Evolutionary conservation across 306 rosid genomes (phyloP), one percentile per base, ranked within the genome.

Genomic region (Lotus japonicus): DNA sequence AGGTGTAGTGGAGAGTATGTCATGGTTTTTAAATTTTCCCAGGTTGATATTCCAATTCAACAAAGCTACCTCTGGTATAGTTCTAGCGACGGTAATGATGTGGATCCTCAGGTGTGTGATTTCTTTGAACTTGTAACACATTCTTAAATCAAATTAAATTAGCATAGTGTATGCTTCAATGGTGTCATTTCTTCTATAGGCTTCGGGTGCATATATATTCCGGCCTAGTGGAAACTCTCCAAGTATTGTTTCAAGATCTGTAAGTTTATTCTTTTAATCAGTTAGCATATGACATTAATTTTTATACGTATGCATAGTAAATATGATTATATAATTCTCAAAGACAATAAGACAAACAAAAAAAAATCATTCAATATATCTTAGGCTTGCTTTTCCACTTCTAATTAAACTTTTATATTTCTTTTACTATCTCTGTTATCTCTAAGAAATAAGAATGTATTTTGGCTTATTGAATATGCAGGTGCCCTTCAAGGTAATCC

Each of bases 171-270:
- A 55, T 70, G 67, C 52, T 73, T 66, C 18, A 43, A 48, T 28
- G 16, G 17, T 58, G 18, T 72, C 55, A 64, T 70, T 41, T 71
- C 70, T 78, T 64, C 13, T 36, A 56, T 58, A 92, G 85, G 76
- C 80, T 60, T 92, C 98, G 13, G 95, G 92, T 58, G 98, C 98
- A 42, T 92, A 92, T 66, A 87, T 92, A 71, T 92, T 92, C 70
- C 83, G 95, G 81, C 98, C 98, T 57, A 67, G 45, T 39, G 95
- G 84, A 11, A 46, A 87, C 45, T 78, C 83, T 62, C 91, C 92
- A 36, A 80, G 21, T 63, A n/a, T 86, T 57, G 84, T 86, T 78
- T 88, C 98, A 59, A 87, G 89, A 92, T 77, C 88, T 14, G 98
- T 92, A 79, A 86, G 97, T 58, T 46, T 48, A 28, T 28, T 57